Percentiles rank a stretch among this genome's conserved stretches.
phyloP scores from a whole-genome alignment of 78 protist genomes.

The Mantamonas sphyraenae region DNA sequence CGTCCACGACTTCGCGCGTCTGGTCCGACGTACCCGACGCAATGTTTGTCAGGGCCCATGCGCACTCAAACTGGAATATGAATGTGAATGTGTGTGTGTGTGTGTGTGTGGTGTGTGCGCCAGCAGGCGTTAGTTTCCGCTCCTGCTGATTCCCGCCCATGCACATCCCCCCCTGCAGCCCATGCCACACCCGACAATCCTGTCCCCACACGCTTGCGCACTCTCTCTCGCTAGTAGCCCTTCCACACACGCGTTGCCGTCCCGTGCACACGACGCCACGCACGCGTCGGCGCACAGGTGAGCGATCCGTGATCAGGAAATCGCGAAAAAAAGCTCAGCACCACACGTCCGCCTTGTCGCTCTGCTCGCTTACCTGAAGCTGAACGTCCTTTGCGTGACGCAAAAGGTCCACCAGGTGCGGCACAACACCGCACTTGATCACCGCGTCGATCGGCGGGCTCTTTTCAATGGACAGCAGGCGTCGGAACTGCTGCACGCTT shows the following conservation, averaged over 20 bases:
- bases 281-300: no score
- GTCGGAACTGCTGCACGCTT: constrained; percentile 59
- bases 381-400: constrained; percentile 21
- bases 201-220: no score
- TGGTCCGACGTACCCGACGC: constrained; percentile 93
- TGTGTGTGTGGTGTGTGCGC: not conserved
- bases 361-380: constrained; percentile 38
- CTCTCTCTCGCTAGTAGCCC: no score
- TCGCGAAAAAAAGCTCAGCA: no score
- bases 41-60: constrained; percentile 98
- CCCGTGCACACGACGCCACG: no score
- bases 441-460: constrained; percentile 91
- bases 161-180: no score
- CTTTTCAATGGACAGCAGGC: constrained; percentile 74
- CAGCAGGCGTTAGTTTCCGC: no score
- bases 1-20: constrained; percentile 65
- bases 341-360: no score
- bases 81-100: not conserved
- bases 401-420: constrained; percentile 78
- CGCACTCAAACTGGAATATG: constrained; percentile 74
- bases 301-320: no score
- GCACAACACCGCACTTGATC: constrained; percentile 79
- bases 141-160: no score
- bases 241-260: no score
- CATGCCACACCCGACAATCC: no score